Base-by-base conservation (phyloP, 2,329 filamentous ascomycete genomes). In the Penicillium sp. region DNA sequence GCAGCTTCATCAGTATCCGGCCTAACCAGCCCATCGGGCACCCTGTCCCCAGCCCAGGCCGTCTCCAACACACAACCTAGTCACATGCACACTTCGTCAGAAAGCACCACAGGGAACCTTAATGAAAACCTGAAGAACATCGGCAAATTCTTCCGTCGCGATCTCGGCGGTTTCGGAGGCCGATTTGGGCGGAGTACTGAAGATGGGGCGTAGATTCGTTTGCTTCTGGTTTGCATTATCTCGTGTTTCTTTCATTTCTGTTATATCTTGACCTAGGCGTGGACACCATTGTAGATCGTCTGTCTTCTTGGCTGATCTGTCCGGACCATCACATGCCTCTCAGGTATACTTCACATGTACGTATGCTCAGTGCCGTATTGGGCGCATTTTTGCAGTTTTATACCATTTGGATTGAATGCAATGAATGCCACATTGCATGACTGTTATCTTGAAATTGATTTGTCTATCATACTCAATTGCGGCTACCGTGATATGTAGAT, bases 41-140 rank as follows among this genome's bases (percentile, higher is more conserved):
- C 67, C 8, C 62, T 65, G 27, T 61, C 66, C 38, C 69, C 65
- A 50, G 50, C 67, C 54, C 54, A 55, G 40, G 42, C 58, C 19
- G 27, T 53, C 26, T 64, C 72, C 41, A 46, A 46, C 3, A 51
- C 64, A 60, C 64, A 41, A 61, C 53, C 55, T 35, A 52, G 43
- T 47, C 55, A 63, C 58, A 42, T 61, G 40, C 53, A 63, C 29
- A 56, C 59, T 44, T 57, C 65, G 51, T 58, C 59, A 8, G 61
- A 69, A 49, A 64, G 62, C 38, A 66, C 84, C 51, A 85, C 87
- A 65, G 84, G 83, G 7, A 90, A 88, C 48, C 83, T 97, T 60
- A 96, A 97, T 70, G 92, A 96, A 74, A 97, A 97, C 73, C 71
- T 97, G 74, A 92, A 91, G 77, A 96, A 91, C 71, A 90, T 99